phyloP scores from a whole-genome alignment of 768 basidiomycete species.

The Naganishia vishniacii region DNA sequence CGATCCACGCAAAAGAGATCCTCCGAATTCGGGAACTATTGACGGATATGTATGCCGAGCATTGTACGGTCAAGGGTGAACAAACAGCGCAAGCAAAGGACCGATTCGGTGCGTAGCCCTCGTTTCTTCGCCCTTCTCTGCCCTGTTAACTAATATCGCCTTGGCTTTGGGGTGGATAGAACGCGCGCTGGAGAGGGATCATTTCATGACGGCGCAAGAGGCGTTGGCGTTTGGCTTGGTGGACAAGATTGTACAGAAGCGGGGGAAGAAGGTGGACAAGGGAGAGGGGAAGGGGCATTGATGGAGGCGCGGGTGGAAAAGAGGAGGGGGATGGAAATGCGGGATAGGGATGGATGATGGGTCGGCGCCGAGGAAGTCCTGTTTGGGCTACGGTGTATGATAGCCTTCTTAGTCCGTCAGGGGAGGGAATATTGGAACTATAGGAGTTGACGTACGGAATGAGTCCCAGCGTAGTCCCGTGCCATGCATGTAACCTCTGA shows the following conservation, averaged over 20 bases:
- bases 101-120: conserved; percentile 66
- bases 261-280: not conserved
- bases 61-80: conserved; percentile 69
- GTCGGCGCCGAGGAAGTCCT: too few relatives aligned
- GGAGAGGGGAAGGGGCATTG: not conserved
- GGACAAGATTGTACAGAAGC: conserved; percentile 71
- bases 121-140: not conserved
- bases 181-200: conserved; percentile 84
- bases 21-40: conserved; percentile 75
- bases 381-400: too few relatives aligned
- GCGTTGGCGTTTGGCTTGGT: conserved; percentile 87
- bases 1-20: conserved; percentile 96
- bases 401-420: too few relatives aligned
- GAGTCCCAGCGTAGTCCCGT: too few relatives aligned
- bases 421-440: too few relatives aligned
- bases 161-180: conserved; percentile 56
- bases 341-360: too few relatives aligned
- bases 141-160: too few relatives aligned
- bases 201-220: conserved; percentile 94
- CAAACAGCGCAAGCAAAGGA: conserved; percentile 59
- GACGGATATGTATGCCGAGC: conserved; percentile 81
- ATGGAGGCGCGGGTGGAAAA: too few relatives aligned
- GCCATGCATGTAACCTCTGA: too few relatives aligned
- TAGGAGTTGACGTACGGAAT: too few relatives aligned
- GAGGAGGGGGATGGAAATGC: too few relatives aligned